These are phyloP conservation scores for Bryoglossum gracile DNA, from an alignment of 495 filamentous ascomycete species.

Conservation along the genomic window DNA sequence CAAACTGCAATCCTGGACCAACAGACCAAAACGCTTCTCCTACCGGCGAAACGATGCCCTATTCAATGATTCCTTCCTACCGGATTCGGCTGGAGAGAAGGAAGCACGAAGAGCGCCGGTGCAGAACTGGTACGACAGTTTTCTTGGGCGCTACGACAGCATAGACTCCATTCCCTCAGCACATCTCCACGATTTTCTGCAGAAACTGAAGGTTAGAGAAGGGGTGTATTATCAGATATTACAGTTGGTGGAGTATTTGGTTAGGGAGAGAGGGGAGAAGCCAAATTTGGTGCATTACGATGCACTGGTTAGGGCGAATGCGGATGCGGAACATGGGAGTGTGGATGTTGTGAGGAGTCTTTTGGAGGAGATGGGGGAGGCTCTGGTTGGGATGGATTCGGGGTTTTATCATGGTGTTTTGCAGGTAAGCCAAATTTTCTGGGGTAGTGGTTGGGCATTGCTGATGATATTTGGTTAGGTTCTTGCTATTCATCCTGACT, in stretches of 20 bases:
- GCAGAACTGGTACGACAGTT: background rate
- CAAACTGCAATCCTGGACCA: background rate
- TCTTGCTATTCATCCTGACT: slow-evolving; percentile 79
- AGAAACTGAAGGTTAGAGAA: slow-evolving; percentile 27
- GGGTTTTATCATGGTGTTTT: slow-evolving; percentile 64
- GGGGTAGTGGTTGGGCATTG: background rate
- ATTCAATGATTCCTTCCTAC: too few relatives aligned
- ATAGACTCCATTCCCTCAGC: background rate
- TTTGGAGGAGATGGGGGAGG: slow-evolving; percentile 59
- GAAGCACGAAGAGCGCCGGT: too few relatives aligned
- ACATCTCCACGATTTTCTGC: slow-evolving; percentile 40
- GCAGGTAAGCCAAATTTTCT: slow-evolving; percentile 40
- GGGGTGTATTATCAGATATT: slow-evolving; percentile 29
- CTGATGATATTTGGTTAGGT: slow-evolving; percentile 36
- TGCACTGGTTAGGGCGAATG: slow-evolving; percentile 63
- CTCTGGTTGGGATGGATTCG: slow-evolving; percentile 52
- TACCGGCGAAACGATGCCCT: background rate
- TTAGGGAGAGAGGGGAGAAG: slow-evolving; percentile 52
- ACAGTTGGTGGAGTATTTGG: slow-evolving; percentile 45
- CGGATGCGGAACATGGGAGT: slow-evolving; percentile 54
- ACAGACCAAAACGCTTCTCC: background rate
- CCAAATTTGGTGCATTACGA: slow-evolving; percentile 65
- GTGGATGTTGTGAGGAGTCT: slow-evolving; percentile 51
- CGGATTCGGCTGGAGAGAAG: too few relatives aligned
- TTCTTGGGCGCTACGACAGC: background rate